Evolutionary conservation across 2,329 filamentous ascomycete species (phyloP).

Genomic region (Neonectria hederae): DNA sequence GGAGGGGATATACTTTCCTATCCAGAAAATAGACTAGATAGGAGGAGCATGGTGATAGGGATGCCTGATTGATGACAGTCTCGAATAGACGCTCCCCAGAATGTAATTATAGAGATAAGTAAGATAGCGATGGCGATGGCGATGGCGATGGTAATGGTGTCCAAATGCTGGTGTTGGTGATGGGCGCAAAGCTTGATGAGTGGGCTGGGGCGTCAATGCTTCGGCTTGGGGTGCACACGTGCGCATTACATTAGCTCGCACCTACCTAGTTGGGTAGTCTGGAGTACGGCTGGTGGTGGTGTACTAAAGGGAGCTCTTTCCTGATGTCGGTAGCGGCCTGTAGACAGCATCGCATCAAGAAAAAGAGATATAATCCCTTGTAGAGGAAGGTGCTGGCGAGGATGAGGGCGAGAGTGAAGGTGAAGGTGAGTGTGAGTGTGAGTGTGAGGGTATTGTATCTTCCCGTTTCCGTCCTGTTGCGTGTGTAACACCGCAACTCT

Average conservation of each 20-base stretch:
- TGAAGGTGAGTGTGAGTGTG: not conserved
- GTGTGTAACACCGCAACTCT: not conserved
- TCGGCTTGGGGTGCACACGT: slow-evolving; percentile 19
- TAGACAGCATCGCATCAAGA: not conserved
- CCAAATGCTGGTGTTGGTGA: not conserved
- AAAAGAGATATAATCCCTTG: not conserved
- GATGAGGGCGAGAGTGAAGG: not conserved
- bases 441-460: not conserved
- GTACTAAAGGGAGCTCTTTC: not conserved
- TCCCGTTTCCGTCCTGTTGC: not conserved
- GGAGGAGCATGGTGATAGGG: not conserved
- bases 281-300: slow-evolving; percentile 15
- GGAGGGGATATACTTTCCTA: too few relatives aligned
- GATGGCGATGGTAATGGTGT: not conserved
- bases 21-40: too few relatives aligned
- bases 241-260: slow-evolving; percentile 24
- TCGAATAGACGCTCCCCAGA: not conserved
- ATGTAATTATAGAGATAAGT: not conserved
- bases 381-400: not conserved
- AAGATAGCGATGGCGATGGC: not conserved
- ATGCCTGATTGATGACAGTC: not conserved
- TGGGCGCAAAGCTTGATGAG: slow-evolving; percentile 4
- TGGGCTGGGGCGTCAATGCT: slow-evolving; percentile 7
- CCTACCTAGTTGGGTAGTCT: slow-evolving; percentile 21
- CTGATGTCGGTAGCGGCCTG: not conserved